phyloP scores from a whole-genome alignment of 2,329 filamentous ascomycete species.

The Neoscytalidium dimidiatum region DNA sequence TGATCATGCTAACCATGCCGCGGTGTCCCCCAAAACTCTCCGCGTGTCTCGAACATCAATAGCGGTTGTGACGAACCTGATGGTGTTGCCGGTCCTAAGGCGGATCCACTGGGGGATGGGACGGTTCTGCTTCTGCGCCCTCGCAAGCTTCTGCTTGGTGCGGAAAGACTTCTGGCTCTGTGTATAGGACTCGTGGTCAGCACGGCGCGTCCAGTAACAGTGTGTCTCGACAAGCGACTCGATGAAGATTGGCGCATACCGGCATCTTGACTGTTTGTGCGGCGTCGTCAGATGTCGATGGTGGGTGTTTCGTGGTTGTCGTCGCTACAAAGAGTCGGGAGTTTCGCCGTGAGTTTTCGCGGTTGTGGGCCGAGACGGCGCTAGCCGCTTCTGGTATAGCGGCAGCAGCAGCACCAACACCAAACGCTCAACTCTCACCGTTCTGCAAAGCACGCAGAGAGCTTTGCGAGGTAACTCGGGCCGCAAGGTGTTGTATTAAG shows the following conservation, averaged over 20 bases:
- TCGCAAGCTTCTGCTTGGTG: constrained; percentile 99
- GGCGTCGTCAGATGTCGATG: constrained; percentile 21
- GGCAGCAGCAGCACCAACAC: not conserved
- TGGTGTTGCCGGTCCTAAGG: constrained; percentile 97
- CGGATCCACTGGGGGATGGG: constrained; percentile 99
- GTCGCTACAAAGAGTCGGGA: constrained; percentile 16
- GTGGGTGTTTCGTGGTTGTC: constrained; percentile 18
- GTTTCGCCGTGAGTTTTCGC: constrained; percentile 16
- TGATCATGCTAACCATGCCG: constrained; percentile 20
- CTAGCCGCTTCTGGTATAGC: not conserved
- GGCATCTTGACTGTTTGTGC: constrained; percentile 21
- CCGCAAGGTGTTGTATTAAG: too few relatives aligned
- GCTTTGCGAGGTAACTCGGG: too few relatives aligned
- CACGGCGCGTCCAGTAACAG: not conserved
- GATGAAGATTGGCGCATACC: constrained; percentile 8
- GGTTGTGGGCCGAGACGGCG: constrained; percentile 17
- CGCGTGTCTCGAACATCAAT: not conserved
- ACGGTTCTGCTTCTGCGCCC: constrained; percentile 99
- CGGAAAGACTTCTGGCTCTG: constrained; percentile 99
- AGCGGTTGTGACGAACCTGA: constrained; percentile 71
- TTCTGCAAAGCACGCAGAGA: too few relatives aligned
- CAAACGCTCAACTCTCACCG: too few relatives aligned
- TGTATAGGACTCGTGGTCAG: constrained; percentile 23
- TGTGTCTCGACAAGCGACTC: not conserved
- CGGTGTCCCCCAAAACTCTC: constrained; percentile 16